These are phyloP conservation scores for Periconia digitata DNA, from an alignment of 2,329 filamentous ascomycete species.

Conservation along the genomic window DNA sequence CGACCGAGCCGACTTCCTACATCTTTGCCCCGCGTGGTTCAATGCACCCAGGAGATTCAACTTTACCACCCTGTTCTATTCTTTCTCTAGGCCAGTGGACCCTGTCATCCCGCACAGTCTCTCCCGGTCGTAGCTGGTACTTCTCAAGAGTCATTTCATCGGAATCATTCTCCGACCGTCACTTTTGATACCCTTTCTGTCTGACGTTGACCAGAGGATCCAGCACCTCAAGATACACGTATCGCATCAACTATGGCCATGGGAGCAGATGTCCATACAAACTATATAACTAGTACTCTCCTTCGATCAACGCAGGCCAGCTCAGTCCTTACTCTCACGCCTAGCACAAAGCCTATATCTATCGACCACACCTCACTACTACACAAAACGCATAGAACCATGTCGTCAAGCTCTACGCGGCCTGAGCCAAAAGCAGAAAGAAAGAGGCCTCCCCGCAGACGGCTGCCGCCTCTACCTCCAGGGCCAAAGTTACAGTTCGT, in stretches of 20 bases:
- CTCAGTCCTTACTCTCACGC: not conserved
- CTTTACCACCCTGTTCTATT: not conserved
- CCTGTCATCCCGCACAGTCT: not conserved
- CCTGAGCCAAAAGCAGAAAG: conserved; percentile 21
- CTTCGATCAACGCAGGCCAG: too few species aligned
- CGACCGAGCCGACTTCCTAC: too few species aligned
- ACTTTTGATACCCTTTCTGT: not conserved
- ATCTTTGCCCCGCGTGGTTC: not conserved
- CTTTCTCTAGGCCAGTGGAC: not conserved
- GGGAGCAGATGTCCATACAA: too few species aligned
- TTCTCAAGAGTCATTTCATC: not conserved
- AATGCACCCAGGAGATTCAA: not conserved
- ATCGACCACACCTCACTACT: not conserved
- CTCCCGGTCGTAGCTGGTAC: not conserved
- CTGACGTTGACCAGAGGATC: not conserved
- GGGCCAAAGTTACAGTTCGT: conserved; percentile 37
- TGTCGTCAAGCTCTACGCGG: not conserved
- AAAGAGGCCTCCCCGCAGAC: conserved; percentile 31
- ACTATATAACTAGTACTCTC: too few species aligned
- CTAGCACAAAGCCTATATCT: not conserved
- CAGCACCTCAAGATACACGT: not conserved
- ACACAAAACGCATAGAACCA: too few species aligned
- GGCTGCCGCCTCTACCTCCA: conserved; percentile 34
- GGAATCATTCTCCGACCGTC: not conserved
- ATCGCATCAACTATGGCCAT: too few species aligned